These are phyloP conservation scores for Strigomonas culicis DNA, from an alignment of 208 protist genomes.

Conservation along the genomic window DNA sequence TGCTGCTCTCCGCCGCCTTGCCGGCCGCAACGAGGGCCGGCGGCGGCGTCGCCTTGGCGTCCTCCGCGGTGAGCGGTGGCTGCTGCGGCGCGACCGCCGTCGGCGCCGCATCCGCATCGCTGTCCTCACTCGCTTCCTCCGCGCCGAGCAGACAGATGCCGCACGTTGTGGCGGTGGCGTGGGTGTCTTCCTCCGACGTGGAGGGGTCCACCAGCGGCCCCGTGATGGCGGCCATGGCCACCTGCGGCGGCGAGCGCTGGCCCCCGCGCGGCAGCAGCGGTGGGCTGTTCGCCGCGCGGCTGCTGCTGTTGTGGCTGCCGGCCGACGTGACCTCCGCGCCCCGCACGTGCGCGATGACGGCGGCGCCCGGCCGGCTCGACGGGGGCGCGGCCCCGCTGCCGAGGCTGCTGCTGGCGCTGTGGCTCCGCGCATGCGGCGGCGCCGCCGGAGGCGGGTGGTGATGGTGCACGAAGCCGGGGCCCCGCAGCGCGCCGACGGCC, in stretches of 20 bases:
- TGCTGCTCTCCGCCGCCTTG: background rate
- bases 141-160: no score
- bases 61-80: background rate
- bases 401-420: background rate
- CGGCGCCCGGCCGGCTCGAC: background rate
- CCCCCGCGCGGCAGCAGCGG: no score
- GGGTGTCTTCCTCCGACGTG: background rate
- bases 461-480: no score
- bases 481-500: background rate
- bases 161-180: background rate
- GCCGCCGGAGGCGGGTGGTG: no score
- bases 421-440: background rate
- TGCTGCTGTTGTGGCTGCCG: slow-evolving; percentile 6
- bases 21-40: background rate
- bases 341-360: background rate
- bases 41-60: background rate
- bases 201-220: no score
- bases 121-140: no score
- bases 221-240: no score
- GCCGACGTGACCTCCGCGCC: background rate
- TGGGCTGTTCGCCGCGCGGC: background rate
- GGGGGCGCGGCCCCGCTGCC: background rate
- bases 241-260: no score
- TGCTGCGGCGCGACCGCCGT: background rate
- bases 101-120: background rate